A percentile compares a stretch with the other conserved stretches of the same genome.
phyloP scores from a whole-genome alignment of 495 filamentous ascomycete species.

The Chaetomium tenue region DNA sequence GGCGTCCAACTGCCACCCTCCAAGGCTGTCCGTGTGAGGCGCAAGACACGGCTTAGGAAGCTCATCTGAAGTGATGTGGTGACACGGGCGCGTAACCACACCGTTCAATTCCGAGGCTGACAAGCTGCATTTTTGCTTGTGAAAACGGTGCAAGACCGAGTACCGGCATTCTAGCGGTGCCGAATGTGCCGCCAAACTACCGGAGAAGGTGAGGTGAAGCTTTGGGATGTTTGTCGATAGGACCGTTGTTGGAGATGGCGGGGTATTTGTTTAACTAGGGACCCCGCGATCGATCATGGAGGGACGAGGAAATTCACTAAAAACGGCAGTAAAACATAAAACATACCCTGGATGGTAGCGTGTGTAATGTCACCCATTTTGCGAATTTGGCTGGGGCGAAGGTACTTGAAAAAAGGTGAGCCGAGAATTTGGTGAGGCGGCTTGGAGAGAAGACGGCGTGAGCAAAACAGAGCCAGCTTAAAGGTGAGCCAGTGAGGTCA shows the following conservation, averaged over 20 bases:
- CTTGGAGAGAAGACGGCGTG: slow-evolving; percentile 27
- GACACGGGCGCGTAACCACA: not conserved
- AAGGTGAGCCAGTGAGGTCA: slow-evolving; percentile 10
- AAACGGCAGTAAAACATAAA: not conserved
- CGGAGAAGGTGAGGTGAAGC: not conserved
- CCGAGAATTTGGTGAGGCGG: slow-evolving; percentile 9
- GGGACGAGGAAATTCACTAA: slow-evolving; percentile 12
- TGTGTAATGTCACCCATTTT: slow-evolving; percentile 40
- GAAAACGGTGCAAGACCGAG: not conserved
- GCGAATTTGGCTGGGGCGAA: slow-evolving; percentile 21
- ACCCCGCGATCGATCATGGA: not conserved
- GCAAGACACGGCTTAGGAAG: not conserved
- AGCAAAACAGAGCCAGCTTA: slow-evolving; percentile 28
- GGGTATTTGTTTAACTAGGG: slow-evolving; percentile 15
- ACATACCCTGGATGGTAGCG: slow-evolving; percentile 40
- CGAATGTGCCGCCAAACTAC: not conserved
- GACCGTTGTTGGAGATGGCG: slow-evolving; percentile 24
- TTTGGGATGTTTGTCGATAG: not conserved
- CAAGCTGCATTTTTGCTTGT: not conserved
- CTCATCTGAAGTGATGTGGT: not conserved
- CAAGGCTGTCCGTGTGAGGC: slow-evolving; percentile 4
- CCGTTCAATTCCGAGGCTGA: not conserved
- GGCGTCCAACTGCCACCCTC: not conserved
- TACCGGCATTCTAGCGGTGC: not conserved
- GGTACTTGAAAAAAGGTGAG: slow-evolving; percentile 14